These are phyloP conservation scores for Camelina sativa DNA, from an alignment of 345 rosid genomes.

Conservation along the genomic window DNA sequence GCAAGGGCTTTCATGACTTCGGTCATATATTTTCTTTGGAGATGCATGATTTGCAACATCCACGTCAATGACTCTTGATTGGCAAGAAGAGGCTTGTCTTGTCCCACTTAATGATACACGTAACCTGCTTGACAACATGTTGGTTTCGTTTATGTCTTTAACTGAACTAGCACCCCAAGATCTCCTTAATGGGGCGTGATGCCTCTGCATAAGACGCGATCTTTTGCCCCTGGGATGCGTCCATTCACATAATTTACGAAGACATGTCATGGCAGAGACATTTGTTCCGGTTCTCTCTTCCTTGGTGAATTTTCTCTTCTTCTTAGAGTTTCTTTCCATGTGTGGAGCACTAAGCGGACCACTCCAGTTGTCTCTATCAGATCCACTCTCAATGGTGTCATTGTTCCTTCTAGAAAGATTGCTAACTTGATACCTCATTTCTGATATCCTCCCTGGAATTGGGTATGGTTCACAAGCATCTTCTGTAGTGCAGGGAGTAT, in stretches of 20 bases:
- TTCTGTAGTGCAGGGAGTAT: slow-evolving; percentile 33
- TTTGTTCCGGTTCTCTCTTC: slow-evolving; percentile 37
- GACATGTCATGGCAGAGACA: slow-evolving; percentile 30
- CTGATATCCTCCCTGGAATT: slow-evolving; percentile 13
- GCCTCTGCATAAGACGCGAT: slow-evolving; percentile 42
- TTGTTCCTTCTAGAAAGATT: slow-evolving; percentile 23
- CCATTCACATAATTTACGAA: slow-evolving; percentile 48
- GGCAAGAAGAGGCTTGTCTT: slow-evolving; percentile 34
- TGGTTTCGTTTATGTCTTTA: slow-evolving; percentile 21
- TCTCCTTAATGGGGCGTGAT: slow-evolving; percentile 27
- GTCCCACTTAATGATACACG: slow-evolving; percentile 25
- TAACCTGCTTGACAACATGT: slow-evolving; percentile 33
- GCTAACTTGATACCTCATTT: slow-evolving; percentile 39
- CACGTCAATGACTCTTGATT: slow-evolving; percentile 34
- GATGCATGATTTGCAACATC: slow-evolving; percentile 31
- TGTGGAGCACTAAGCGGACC: slow-evolving; percentile 28
- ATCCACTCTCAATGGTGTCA: slow-evolving; percentile 27
- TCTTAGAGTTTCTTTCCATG: slow-evolving; percentile 32
- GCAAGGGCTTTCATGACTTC: slow-evolving; percentile 39
- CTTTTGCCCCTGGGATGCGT: slow-evolving; percentile 63
- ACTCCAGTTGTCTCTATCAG: slow-evolving; percentile 49
- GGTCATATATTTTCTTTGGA: slow-evolving; percentile 7
- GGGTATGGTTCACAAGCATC: slow-evolving; percentile 35
- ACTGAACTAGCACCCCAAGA: slow-evolving; percentile 25
- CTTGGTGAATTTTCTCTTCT: slow-evolving; percentile 40